Percentiles rank a stretch among this genome's conserved stretches.
phyloP scores from a whole-genome alignment of 495 filamentous ascomycete species.

The Penicillium coffeae region DNA sequence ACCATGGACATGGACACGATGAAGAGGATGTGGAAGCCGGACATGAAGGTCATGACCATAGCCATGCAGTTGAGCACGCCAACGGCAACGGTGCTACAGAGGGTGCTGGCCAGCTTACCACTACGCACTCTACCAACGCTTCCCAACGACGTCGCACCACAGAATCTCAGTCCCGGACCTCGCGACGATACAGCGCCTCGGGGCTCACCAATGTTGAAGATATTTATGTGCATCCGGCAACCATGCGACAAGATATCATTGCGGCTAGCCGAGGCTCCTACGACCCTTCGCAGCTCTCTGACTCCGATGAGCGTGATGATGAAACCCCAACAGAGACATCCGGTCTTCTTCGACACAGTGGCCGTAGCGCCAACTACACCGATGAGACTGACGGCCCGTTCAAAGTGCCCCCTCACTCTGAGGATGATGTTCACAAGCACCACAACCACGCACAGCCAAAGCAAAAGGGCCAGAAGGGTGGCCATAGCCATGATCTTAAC shows the following conservation, averaged over 20 bases:
- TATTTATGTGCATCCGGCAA: constrained; percentile 82
- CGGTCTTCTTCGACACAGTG: constrained; percentile 29
- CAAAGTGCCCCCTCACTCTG: constrained; percentile 5
- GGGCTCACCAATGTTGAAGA: constrained; percentile 60
- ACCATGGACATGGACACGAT: constrained; percentile 10
- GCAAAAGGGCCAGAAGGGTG: constrained; percentile 52
- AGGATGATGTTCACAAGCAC: constrained; percentile 36
- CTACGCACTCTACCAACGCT: constrained; percentile 32
- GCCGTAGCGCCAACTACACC: constrained; percentile 38
- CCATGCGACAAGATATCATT: constrained; percentile 87
- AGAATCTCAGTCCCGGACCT: constrained; percentile 43
- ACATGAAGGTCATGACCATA: constrained; percentile 38
- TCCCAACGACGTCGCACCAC: constrained; percentile 28
- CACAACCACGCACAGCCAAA: constrained; percentile 84
- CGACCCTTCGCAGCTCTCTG: constrained; percentile 50
- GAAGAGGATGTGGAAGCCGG: constrained; percentile 46
- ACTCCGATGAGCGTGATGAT: constrained; percentile 48
- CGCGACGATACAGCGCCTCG: constrained; percentile 52
- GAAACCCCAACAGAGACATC: constrained; percentile 42
- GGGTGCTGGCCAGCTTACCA: constrained; percentile 33
- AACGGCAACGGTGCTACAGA: constrained; percentile 15
- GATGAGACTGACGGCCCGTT: constrained; percentile 24
- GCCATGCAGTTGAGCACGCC: constrained; percentile 17
- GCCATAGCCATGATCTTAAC: constrained; percentile 84
- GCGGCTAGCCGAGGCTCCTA: constrained; percentile 58